Evolutionary conservation across 208 protist species (phyloP), one percentile per base, ranked within the genome.

Genomic region (Acanthamoeba lenticulata): DNA sequence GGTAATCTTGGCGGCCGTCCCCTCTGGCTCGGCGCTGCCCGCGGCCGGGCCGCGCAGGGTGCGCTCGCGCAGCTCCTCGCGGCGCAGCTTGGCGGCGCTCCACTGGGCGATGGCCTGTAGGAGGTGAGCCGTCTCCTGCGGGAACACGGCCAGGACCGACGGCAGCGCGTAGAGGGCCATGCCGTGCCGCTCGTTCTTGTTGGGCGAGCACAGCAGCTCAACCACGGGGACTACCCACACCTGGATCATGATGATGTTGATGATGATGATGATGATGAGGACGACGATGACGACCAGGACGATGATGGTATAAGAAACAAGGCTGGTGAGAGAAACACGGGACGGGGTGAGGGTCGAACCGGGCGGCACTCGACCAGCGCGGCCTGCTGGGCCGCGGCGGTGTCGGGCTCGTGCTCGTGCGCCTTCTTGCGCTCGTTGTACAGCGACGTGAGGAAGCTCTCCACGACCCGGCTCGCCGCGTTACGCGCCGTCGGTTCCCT

Each of bases 81-180:
- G 69, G 13, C 7, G 11, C 13, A 21, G 69, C 69, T 79, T 79
- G 36, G 69, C 69, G 38, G 69, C 69, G 69, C 69, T 79, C 69
- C 45, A 89, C 29, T 62, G 38, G 49, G 49, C 79, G 49, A 89
- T 89, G 79, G 79, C 79, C 13, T 52, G 49, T 6, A 89, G 79
- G 11, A 89, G n/a, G 79, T 89, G 79, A 13, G 42, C 21, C 13
- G 49, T 52, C 45, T 89, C 79, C 49, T 62, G 45, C 9, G 79
- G 79, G 7, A 89, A 89, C 2, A 89, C 45, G 6, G 42, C 45
- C n/a, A 89, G 79, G 19, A 89, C 57, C 13, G 79, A 89, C 7
- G 79, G 79, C 42, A 89, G 45, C 1, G 79, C 79, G 34, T 89
- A 89, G n/a, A 62, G 27, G 45, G 57, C 49, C 79, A 89, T 89